These are phyloP conservation scores for Endoconidiophora laricicola DNA, from an alignment of 2,329 filamentous ascomycete species.

Conservation along the genomic window DNA sequence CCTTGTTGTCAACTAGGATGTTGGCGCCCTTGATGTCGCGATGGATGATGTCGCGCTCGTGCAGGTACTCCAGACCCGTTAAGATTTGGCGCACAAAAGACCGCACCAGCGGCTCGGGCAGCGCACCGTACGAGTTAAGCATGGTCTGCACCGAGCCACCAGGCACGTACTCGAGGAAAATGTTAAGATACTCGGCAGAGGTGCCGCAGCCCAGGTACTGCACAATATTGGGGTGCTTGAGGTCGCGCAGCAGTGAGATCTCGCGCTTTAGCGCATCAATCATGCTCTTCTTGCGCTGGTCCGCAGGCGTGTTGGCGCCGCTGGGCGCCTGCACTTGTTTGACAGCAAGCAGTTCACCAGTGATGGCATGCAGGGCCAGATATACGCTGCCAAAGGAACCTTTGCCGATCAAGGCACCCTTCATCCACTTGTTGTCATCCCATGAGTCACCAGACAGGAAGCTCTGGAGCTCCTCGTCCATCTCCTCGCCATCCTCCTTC, in stretches of 20 bases:
- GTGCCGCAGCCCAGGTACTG: conserved; percentile 93
- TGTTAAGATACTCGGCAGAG: conserved; percentile 83
- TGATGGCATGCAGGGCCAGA: conserved; percentile 85
- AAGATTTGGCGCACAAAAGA: conserved; percentile 96
- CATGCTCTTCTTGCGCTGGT: conserved; percentile 93
- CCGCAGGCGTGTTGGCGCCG: conserved; percentile 61
- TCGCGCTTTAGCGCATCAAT: conserved; percentile 93
- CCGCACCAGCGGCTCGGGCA: conserved; percentile 81
- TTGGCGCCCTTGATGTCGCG: conserved; percentile 98
- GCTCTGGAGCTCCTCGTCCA: conserved; percentile 73
- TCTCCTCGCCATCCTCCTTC: conserved; percentile 79
- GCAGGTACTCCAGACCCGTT: conserved; percentile 79
- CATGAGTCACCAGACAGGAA: conserved; percentile 88
- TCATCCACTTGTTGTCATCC: conserved; percentile 98
- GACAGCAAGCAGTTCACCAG: conserved; percentile 90
- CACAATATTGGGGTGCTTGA: conserved; percentile 93
- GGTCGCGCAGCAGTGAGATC: conserved; percentile 80
- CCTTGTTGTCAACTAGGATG: conserved; percentile 96
- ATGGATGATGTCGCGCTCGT: conserved; percentile 91
- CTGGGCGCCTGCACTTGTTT: conserved; percentile 92
- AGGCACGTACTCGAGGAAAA: conserved; percentile 98
- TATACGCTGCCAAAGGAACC: conserved; percentile 95
- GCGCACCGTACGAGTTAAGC: conserved; percentile 93
- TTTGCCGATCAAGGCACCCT: conserved; percentile 90
- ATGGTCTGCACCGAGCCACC: conserved; percentile 96